phyloP scores from a whole-genome alignment of 2,329 filamentous ascomycete species.

The Sporothrix sp. region DNA sequence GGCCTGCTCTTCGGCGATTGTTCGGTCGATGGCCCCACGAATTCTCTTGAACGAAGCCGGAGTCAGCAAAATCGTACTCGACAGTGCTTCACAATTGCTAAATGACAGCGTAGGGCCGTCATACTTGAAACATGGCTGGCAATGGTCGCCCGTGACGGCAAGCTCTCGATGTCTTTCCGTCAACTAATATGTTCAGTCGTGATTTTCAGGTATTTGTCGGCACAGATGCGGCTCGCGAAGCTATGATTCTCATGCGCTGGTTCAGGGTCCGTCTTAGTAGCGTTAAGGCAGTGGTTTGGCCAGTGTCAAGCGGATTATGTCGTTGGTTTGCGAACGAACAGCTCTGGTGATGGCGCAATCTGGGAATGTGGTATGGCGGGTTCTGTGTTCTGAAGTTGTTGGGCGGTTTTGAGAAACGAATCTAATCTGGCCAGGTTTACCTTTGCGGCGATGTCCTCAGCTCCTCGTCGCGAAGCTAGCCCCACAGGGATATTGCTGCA shows the following conservation, averaged over 20 bases:
- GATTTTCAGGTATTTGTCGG: neutral
- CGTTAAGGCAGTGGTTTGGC: neutral
- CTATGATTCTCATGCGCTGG: neutral
- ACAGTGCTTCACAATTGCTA: too few species aligned
- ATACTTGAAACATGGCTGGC: constrained; percentile 22
- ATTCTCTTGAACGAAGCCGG: constrained; percentile 48
- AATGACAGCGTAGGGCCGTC: too few species aligned
- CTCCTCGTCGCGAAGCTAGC: too few species aligned
- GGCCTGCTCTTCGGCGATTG: constrained; percentile 85
- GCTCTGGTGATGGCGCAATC: neutral
- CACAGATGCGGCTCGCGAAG: neutral
- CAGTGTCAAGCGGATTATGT: too few species aligned
- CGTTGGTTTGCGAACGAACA: too few species aligned
- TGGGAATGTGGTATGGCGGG: neutral
- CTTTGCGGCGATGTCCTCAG: constrained; percentile 8
- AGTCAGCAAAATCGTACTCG: neutral
- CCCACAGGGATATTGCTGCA: too few species aligned
- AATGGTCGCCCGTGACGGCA: neutral
- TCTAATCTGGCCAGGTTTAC: constrained; percentile 8
- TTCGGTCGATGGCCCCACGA: constrained; percentile 74
- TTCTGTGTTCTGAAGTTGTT: neutral
- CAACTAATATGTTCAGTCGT: neutral
- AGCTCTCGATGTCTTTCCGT: neutral
- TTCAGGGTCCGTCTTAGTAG: too few species aligned
- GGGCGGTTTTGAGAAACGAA: neutral